Evolutionary conservation across 768 basidiomycete genomes (phyloP), one percentile per base, ranked within the genome.

Genomic region (Suillus bovinus): DNA sequence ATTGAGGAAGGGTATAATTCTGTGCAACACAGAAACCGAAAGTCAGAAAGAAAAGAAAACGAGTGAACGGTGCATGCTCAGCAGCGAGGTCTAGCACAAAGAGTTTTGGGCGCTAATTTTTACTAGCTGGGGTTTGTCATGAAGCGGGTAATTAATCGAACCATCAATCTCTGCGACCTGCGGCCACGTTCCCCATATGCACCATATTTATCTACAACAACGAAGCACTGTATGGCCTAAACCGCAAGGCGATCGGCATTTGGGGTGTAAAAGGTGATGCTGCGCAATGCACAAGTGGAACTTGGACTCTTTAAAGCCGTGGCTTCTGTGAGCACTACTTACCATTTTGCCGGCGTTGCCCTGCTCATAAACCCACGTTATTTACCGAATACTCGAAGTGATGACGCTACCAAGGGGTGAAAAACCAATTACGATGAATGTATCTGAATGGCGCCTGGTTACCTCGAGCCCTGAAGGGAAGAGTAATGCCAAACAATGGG

Each of bases 71-170:
- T 39, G 55, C 55, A 56, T 54, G 53, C 52, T 36, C 54, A 2
- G 54, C n/a, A 36, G 34, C 36, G 36, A 38, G 36, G 54, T 56
- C 38, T 55, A 55, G 36, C 36, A 24, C 34, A 38, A 55, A 24
- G 54, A 17, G 54, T 11, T 17, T 55, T 55, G 54, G 34, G 54
- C 54, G 54, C 36, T 55, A 24, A 55, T 55, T 47, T 47, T 16
- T 4, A 27, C 24, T 47, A n/a, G 47, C 27, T 29, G 11, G 8
- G 17, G 20, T 31, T 52, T n/a, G 50, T 10, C 10, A 8, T 34
- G 33, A 52, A 52, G 31, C 20, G 50, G 50, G 31, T n/a, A n/a
- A 52, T 33, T 6, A 52, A 52, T 31, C 29, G 11, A 52, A 31
- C 31, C 20, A 29, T 33, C 10, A 9, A 52, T 50, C 49, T 20